Conservation (phyloP, 768 basidiomycete genomes). For the Glaciozyma antarctica region DNA sequence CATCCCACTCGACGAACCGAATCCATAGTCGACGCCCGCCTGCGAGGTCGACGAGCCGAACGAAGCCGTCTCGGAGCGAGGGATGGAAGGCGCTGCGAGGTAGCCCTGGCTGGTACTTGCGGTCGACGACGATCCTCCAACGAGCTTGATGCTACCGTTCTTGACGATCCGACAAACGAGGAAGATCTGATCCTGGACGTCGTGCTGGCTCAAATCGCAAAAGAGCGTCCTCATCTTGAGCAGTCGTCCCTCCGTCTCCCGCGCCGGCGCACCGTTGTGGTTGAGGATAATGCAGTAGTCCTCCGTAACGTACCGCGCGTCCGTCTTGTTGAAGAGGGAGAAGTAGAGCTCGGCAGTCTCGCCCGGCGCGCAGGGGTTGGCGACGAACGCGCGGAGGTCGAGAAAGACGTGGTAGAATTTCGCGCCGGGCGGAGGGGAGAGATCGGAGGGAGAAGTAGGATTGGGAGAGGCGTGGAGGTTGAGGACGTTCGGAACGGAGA, state of each 20-base stretch:
- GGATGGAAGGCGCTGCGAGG: background rate
- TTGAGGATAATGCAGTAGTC: conserved; percentile 83
- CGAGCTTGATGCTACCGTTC: conserved; percentile 60
- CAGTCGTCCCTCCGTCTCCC: conserved; percentile 47
- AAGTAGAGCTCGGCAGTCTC: conserved; percentile 91
- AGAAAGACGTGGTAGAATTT: conserved; percentile 85
- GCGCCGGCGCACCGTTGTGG: conserved; percentile 58
- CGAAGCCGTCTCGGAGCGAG: conserved; percentile 7
- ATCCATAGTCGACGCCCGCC: background rate
- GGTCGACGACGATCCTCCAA: background rate
- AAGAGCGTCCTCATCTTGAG: conserved; percentile 73
- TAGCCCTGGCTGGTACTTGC: no score
- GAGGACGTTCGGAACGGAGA: conserved; percentile 4
- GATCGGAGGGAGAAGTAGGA: conserved; percentile 33
- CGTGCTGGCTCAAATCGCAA: conserved; percentile 73
- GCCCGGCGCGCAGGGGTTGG: conserved; percentile 76
- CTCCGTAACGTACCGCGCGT: conserved; percentile 76
- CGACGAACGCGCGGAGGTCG: conserved; percentile 84
- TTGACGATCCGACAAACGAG: conserved; percentile 84
- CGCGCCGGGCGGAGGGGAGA: conserved; percentile 37
- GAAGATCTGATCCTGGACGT: conserved; percentile 75
- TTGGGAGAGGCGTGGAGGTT: background rate
- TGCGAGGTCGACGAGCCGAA: conserved; percentile 10
- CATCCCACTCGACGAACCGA: conserved; percentile 1
- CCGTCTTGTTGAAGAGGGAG: conserved; percentile 77